Evolutionary conservation across 2,329 filamentous ascomycete genomes (phyloP), one percentile per base, ranked within the genome.

Genomic region (Helotiales sp.): DNA sequence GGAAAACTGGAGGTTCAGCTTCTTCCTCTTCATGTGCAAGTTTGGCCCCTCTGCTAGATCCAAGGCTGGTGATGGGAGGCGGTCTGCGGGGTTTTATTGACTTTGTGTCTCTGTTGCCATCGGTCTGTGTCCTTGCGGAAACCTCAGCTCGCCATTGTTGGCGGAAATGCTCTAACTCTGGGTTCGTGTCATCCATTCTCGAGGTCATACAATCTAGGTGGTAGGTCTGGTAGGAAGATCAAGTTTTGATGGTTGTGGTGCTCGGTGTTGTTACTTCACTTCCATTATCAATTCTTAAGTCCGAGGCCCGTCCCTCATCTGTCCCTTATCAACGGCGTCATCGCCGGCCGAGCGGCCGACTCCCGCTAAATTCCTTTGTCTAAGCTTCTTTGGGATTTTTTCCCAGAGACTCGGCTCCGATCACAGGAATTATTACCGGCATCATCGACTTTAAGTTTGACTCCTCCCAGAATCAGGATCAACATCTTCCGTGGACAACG

Each of bases 161-260:
- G 71, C 95, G 90, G 80, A 97, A 97, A 54, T 87, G 89, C 79
- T 97, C 93, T 68, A 97, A 87, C 79, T 97, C 93, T 60, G 89
- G 85, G 77, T 87, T 85, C 57, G 85, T 79, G 64, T 83, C 80
- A 71, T 82, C 77, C 75, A 76, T 76, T 13, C 7, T 69, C 11
- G 2, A 26, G 61, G 20, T 17, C 62, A 45, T 67, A 61, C 61
- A 69, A 57, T 70, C 60, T 69, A 66, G 43, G 17, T 20, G 15
- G 34, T 34, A 30, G n/a, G 40, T 13, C 1, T 61, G 24, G 45
- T 54, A 28, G 58, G 24, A 32, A 32, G n/a, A 32, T 40, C 20
- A 3, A 8, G 17, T 24, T 11, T 20, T 50, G 22, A 22, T 34
- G n/a, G 32, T 20, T 32, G 6, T 30, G 24, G 54, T 45, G 45